Evolutionary conservation across 192 early-diverging fungal genomes (phyloP), one percentile per base, ranked within the genome.

Genomic region (Bifiguratus adelaidae): DNA sequence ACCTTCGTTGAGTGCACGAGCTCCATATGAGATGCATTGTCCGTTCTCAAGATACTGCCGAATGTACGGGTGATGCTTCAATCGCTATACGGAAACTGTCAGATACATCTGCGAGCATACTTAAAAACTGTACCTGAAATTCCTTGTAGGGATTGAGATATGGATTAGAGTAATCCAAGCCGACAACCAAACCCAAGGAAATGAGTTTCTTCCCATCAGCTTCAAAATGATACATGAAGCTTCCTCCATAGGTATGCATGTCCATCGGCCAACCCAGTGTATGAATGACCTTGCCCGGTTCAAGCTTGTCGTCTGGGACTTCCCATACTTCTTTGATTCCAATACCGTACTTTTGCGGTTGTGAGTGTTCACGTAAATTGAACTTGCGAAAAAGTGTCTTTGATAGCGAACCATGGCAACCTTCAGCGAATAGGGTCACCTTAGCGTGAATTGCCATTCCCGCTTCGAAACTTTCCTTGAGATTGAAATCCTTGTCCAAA

Each of bases 311-410:
- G 1, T 85, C 83, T 38, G 80, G 78, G 15, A 99, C 63, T 65
- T 99, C 93, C 95, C 95, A 99, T 29, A 91, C 89, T 69, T 99
- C 95, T 71, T 99, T 99, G 45, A 99, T 58, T 7, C 95, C 95
- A 34, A 99, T 73, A 9, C 86, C 95, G 50, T 99, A 99, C 0
- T 89, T 91, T 71, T 99, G 95, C 32, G 78, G 84, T 45, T 88
- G 67, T 35, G 69, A 71, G 33, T 95, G 85, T 21, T 92, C 79
- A 21, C 95, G 77, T 45, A 99, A 68, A 61, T 85, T 80, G 56
- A 94, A 91, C 61, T 92, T 86, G 52, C 74, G 65, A 56, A 88
- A 80, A 47, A 96, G 61, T 42, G 85, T 74, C 70, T 99, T 99
- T 35, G 92, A 85, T 25, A 99, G 73, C 30, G 85, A 88, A 11